These are phyloP conservation scores for Candida sp. DNA, from an alignment of 1,139 yeast species.

Conservation along the genomic window DNA sequence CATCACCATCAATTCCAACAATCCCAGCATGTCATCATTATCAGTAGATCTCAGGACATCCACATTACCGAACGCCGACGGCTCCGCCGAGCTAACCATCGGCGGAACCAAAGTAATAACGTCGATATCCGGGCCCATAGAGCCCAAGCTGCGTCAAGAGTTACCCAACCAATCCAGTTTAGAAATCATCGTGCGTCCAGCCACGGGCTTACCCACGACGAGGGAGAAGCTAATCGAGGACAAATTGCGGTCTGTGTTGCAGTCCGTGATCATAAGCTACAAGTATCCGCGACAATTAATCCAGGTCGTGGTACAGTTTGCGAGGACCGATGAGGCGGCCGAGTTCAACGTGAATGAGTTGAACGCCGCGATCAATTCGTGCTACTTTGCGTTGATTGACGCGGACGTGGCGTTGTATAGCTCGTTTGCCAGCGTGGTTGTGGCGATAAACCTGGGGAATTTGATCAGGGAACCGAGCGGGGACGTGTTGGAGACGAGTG, in stretches of 20 bases:
- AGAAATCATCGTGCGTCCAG: constrained; percentile 84
- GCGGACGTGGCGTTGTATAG: constrained; percentile 74
- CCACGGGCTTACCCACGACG: constrained; percentile 74
- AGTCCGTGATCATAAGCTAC: constrained; percentile 64
- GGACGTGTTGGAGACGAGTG: constrained; percentile 41
- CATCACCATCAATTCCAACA: background rate
- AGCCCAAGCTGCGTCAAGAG: constrained; percentile 84
- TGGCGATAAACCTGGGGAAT: constrained; percentile 35
- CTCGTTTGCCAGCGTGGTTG: constrained; percentile 61
- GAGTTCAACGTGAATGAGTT: constrained; percentile 58
- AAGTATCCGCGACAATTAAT: constrained; percentile 84
- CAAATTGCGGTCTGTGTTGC: constrained; percentile 64
- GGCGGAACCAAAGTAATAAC: constrained; percentile 54
- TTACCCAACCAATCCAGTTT: constrained; percentile 78
- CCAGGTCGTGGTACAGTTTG: constrained; percentile 84
- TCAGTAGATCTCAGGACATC: constrained; percentile 28
- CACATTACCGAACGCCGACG: constrained; percentile 68
- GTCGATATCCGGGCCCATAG: constrained; percentile 92
- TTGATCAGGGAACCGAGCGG: constrained; percentile 49
- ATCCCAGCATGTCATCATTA: background rate
- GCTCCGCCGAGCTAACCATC: constrained; percentile 63
- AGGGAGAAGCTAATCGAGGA: constrained; percentile 82
- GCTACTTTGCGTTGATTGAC: constrained; percentile 75
- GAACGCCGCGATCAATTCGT: constrained; percentile 73
- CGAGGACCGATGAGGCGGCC: constrained; percentile 44